phyloP scores from a whole-genome alignment of 257 asterid species.

The Solanum sitiens region DNA sequence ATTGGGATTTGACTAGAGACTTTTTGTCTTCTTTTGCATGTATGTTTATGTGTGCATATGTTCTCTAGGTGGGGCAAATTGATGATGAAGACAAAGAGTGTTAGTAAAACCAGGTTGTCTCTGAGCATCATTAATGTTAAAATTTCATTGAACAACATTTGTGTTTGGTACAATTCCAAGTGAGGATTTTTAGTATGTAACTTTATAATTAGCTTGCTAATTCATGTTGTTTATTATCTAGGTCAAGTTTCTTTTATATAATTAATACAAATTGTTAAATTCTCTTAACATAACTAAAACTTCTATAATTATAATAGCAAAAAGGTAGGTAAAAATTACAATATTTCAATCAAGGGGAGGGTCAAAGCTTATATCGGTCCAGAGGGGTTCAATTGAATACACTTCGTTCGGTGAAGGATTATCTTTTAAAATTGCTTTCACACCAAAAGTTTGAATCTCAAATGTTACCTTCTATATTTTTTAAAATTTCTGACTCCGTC shows the following conservation, averaged over 20 bases:
- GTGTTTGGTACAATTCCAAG: background rate
- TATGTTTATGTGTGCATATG: constrained; percentile 14
- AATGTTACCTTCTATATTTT: background rate
- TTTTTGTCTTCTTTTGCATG: constrained; percentile 35
- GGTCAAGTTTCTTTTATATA: background rate
- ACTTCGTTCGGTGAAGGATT: background rate
- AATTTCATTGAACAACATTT: constrained; percentile 19
- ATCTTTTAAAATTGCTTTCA: background rate
- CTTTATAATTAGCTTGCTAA: background rate
- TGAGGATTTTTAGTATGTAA: background rate
- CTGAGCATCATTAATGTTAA: constrained; percentile 20
- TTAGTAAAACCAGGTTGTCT: constrained; percentile 30
- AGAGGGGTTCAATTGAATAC: background rate
- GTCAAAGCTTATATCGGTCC: background rate
- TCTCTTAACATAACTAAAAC: background rate
- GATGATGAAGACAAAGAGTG: constrained; percentile 27
- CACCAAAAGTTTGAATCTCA: background rate
- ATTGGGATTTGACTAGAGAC: constrained; percentile 35
- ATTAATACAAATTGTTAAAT: background rate
- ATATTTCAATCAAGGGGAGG: background rate
- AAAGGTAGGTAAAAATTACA: background rate
- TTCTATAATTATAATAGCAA: background rate
- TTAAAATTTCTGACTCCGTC: background rate
- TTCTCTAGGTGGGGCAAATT: background rate
- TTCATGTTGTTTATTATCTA: background rate